These are phyloP conservation scores for Claviceps pusilla DNA, from an alignment of 2,329 filamentous ascomycete genomes.

Conservation along the genomic window DNA sequence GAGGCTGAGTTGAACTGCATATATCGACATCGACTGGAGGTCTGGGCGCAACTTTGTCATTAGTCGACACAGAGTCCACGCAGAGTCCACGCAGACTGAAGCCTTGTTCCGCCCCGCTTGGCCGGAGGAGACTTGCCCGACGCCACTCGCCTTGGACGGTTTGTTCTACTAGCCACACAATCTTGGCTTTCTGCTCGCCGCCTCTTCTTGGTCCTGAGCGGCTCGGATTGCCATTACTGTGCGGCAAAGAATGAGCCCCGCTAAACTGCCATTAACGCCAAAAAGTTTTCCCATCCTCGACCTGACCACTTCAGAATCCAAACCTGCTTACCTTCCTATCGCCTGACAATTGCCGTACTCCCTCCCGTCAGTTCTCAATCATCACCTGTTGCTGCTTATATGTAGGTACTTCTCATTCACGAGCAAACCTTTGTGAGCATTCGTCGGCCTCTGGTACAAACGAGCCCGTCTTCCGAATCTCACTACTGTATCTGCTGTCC, in stretches of 20 bases:
- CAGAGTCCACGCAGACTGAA: neutral
- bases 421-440: neutral
- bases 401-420: neutral
- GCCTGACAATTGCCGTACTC: constrained; percentile 1
- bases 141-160: constrained; percentile 2
- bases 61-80: too few species aligned
- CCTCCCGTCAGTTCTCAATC: neutral
- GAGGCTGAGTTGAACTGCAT: neutral
- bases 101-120: constrained; percentile 2
- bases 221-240: neutral
- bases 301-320: constrained; percentile 1
- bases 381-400: neutral
- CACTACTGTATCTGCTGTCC: neutral
- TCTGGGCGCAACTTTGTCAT: neutral
- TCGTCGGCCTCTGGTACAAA: neutral
- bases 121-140: neutral
- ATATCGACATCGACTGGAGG: neutral
- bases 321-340: constrained; percentile 4
- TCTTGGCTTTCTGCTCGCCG: neutral
- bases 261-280: constrained; percentile 9
- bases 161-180: constrained; percentile 1
- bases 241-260: constrained; percentile 6
- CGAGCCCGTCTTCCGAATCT: neutral
- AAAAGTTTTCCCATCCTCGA: constrained; percentile 14
- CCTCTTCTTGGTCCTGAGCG: constrained; percentile 1